Percentiles rank a stretch among this genome's conserved stretches.
These are phyloP conservation scores for Cylindrodendrum hubeiense DNA, from an alignment of 2,329 filamentous ascomycete genomes.

Conservation along the genomic window DNA sequence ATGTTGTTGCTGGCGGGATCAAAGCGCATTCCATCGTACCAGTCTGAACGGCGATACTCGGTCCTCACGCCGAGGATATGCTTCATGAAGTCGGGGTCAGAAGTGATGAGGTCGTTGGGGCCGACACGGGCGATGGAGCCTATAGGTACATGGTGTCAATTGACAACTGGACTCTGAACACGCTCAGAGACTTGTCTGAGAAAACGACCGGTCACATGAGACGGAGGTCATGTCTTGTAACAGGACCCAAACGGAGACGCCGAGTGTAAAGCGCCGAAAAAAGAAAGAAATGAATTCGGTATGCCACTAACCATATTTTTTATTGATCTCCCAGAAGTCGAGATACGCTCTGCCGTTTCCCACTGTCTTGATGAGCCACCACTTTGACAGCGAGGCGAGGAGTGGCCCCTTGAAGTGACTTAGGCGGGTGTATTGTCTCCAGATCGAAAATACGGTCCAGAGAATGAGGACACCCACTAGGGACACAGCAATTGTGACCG, in stretches of 20 bases:
- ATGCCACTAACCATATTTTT: conserved; percentile 50
- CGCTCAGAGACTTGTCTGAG: not conserved
- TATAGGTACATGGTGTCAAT: conserved; percentile 12
- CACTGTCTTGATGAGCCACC: conserved; percentile 52
- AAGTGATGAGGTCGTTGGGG: conserved; percentile 54
- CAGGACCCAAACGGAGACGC: not conserved
- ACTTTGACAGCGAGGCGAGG: conserved; percentile 53
- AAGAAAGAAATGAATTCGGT: not conserved
- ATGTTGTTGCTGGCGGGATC: conserved; percentile 65
- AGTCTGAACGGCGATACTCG: conserved; percentile 51
- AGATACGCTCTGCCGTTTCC: conserved; percentile 49
- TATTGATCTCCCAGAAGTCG: conserved; percentile 50
- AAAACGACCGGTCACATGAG: not conserved
- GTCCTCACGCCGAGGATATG: conserved; percentile 51
- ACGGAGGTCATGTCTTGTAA: not conserved
- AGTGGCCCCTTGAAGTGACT: conserved; percentile 56
- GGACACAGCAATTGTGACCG: conserved; percentile 20
- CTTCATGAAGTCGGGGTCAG: conserved; percentile 54
- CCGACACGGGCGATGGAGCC: conserved; percentile 55
- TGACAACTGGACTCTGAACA: not conserved
- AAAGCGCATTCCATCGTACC: conserved; percentile 64
- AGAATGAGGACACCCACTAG: conserved; percentile 15
- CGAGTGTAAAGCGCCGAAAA: not conserved
- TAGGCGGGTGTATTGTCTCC: conserved; percentile 51
- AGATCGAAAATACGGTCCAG: conserved; percentile 34